Base-by-base conservation (phyloP, 345 rosid species). In the Heritiera littoralis region DNA sequence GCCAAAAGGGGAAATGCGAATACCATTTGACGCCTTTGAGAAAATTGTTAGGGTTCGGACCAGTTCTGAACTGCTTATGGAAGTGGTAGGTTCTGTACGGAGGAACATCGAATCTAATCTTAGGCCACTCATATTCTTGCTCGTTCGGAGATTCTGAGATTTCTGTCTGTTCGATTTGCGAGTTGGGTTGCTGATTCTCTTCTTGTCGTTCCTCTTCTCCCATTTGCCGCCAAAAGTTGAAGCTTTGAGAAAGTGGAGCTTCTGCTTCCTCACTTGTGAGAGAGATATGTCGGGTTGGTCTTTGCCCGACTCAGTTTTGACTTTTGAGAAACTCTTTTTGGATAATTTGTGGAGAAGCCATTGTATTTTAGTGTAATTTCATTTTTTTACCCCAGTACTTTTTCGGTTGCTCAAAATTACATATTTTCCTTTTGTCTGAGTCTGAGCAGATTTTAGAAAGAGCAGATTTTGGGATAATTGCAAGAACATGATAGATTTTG, bases 1-100 rank as follows among this genome's bases (percentile, higher is more conserved):
- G 28, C 28, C 28, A 23, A 23, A 23, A 5, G 17, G 60, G 64
- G 81, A 2, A 55, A 14, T 2, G 0, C 7, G 0, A 0, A 61
- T 74, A 91, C 99, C 99, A 92, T 86, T 91, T 91, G 76, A 91
- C 83, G 85, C 90, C 95, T 87, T 96, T 92, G 81, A 91, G 92
- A 86, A 96, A 96, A 85, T 96, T 96, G 86, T 96, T 96, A 81
- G 91, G 89, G 90, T 79, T 85, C 68, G 86, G 48, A 79, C 82
- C 38, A 9, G 86, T 80, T 76, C 87, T 84, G 85, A 96, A 94
- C 83, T 91, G 98, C 64, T 86, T 81, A 64, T 80, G 71, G 88
- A 96, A 96, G 87, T 92, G 87, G 87, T 83, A 88, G 68, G 86
- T 81, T 87, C 94, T 88, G 9, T 83, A 79, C 13, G 98, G 95